Evolutionary conservation across 768 basidiomycete genomes (phyloP).

Genomic region (Auricularia sp.): DNA sequence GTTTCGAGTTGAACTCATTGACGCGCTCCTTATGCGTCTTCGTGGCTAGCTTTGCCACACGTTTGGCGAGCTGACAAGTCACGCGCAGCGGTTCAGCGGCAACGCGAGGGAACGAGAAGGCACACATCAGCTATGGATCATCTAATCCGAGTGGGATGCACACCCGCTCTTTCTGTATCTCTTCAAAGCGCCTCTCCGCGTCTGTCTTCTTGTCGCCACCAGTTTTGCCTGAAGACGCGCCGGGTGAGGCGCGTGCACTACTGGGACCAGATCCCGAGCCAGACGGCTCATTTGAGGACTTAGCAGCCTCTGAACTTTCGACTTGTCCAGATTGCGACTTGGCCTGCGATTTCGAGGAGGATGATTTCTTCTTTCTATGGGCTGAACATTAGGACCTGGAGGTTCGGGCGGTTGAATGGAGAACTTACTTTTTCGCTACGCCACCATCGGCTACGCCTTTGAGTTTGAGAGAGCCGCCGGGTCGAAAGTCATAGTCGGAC

Average conservation of each 20-base stretch:
- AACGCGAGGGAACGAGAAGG: not conserved
- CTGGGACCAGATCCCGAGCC: conserved; percentile 34
- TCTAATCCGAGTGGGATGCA: conserved; percentile 18
- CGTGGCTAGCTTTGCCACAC: conserved; percentile 64
- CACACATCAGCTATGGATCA: not conserved
- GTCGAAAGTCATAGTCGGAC: conserved; percentile 79
- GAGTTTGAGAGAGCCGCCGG: conserved; percentile 82
- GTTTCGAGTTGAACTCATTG: conserved; percentile 76
- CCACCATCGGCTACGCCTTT: conserved; percentile 79
- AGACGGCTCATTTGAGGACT: conserved; percentile 14
- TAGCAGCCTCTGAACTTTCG: conserved; percentile 33
- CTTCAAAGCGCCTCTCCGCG: conserved; percentile 81
- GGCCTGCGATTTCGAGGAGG: conserved; percentile 47
- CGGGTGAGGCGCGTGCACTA: conserved; percentile 54
- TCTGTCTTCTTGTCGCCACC: conserved; percentile 58
- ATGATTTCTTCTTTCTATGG: conserved; percentile 71
- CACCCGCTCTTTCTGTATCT: conserved; percentile 74
- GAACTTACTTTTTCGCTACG: conserved; percentile 68
- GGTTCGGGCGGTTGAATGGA: conserved; percentile 1
- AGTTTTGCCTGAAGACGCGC: conserved; percentile 28
- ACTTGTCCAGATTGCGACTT: conserved; percentile 20
- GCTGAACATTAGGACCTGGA: conserved; percentile 10
- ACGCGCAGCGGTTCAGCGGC: not conserved
- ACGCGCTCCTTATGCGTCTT: conserved; percentile 94
- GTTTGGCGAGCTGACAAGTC: conserved; percentile 51